Evolutionary conservation across 768 basidiomycete genomes (phyloP).

Genomic region (Termitomyces titanicus): DNA sequence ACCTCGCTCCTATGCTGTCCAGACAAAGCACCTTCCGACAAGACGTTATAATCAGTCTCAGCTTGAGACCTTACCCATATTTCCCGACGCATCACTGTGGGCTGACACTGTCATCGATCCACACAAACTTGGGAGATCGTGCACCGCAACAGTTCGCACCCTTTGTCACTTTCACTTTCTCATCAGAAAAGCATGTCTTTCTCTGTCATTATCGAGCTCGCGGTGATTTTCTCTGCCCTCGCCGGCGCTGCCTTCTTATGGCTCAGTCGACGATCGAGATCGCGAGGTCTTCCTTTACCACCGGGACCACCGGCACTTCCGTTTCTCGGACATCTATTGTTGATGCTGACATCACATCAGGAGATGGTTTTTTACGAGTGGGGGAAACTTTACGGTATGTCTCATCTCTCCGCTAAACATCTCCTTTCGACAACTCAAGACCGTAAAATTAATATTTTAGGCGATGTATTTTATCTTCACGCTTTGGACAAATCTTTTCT

Average conservation of each 20-base stretch:
- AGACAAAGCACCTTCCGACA: not conserved
- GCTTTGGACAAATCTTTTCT: not conserved
- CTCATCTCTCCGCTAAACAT: not conserved
- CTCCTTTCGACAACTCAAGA: too few relatives aligned
- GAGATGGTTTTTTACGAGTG: not conserved
- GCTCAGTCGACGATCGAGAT: not conserved
- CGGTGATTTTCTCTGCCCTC: not conserved
- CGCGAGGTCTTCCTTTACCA: not conserved
- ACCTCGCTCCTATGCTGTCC: not conserved
- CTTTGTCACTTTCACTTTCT: not conserved
- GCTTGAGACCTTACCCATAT: too few relatives aligned
- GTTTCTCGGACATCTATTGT: not conserved
- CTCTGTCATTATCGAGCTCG: not conserved
- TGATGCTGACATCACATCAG: not conserved
- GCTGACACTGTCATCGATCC: not conserved
- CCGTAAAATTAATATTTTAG: not conserved
- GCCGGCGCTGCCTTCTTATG: not conserved
- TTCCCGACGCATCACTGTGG: not conserved
- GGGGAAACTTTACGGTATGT: not conserved
- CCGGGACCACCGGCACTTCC: not conserved
- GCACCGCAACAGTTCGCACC: not conserved
- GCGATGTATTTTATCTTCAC: constrained; percentile 8
- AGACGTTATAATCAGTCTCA: not conserved
- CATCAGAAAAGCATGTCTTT: not conserved
- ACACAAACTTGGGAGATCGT: too few relatives aligned